Conservation (phyloP, 2,329 filamentous ascomycete species). For the Phaeosphaeriaceae sp. region DNA sequence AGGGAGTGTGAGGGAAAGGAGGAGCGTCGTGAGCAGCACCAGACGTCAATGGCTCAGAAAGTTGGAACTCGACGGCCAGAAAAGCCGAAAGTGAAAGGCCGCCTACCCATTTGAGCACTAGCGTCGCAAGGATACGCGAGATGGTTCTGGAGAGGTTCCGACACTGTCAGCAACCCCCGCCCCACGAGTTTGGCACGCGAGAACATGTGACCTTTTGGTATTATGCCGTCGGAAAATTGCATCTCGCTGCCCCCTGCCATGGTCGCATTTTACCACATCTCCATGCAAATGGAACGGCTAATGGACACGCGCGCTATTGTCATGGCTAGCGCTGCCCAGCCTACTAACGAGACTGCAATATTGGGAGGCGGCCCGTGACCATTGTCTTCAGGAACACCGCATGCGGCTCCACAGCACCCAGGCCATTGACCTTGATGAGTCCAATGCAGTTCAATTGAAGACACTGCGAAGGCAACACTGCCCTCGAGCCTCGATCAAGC, state of each 20-base stretch:
- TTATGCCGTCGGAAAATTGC: no score
- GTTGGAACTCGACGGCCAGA: background rate
- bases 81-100: no score
- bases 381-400: background rate
- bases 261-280: background rate
- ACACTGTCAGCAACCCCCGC: background rate
- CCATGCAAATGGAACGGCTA: background rate
- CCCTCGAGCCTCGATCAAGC: background rate
- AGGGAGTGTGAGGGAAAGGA: background rate
- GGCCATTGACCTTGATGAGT: no score
- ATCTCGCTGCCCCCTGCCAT: no score
- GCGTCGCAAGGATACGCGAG: no score
- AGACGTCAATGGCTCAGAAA: background rate
- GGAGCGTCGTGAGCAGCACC: background rate
- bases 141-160: no score
- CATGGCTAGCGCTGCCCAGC: background rate
- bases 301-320: background rate
- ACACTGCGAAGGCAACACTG: background rate
- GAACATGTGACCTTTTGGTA: background rate
- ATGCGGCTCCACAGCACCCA: background rate
- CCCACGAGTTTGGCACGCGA: background rate
- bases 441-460: background rate
- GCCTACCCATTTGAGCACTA: no score
- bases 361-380: background rate
- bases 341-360: background rate